Evolutionary conservation across 2,329 filamentous ascomycete species (phyloP).

Genomic region (Iodosphaeria phyllophila): DNA sequence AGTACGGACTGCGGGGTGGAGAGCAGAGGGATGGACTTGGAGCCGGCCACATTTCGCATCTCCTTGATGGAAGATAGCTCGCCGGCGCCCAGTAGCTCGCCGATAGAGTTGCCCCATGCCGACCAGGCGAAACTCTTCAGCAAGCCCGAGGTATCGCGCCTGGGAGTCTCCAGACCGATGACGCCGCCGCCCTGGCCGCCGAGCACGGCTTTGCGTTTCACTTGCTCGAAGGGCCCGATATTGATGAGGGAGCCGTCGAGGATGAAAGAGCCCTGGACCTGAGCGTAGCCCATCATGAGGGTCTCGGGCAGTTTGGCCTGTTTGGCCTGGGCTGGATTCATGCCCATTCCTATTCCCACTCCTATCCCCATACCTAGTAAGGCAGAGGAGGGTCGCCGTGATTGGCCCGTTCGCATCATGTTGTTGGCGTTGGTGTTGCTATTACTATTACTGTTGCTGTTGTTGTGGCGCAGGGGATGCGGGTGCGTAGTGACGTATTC

Average conservation of each 20-base stretch:
- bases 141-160: conserved; percentile 60
- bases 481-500: conserved; percentile 69
- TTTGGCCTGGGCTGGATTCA: too few relatives aligned
- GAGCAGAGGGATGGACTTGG: conserved; percentile 76
- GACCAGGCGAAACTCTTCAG: conserved; percentile 78
- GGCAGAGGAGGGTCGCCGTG: too few relatives aligned
- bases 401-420: too few relatives aligned
- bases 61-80: conserved; percentile 90
- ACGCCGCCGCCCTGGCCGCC: conserved; percentile 77
- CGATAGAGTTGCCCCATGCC: conserved; percentile 70
- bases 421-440: too few relatives aligned
- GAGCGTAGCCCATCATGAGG: conserved; percentile 95
- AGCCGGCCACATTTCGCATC: conserved; percentile 75
- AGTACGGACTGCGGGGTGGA: conserved; percentile 89
- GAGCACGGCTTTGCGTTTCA: conserved; percentile 84
- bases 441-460: too few relatives aligned
- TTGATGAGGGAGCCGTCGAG: conserved; percentile 85
- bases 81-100: conserved; percentile 66
- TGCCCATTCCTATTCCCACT: too few relatives aligned
- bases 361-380: too few relatives aligned
- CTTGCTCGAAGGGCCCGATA: conserved; percentile 78
- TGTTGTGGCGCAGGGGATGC: conserved; percentile 25
- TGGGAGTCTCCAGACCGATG: conserved; percentile 56
- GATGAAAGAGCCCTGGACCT: conserved; percentile 80
- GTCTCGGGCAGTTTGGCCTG: conserved; percentile 45